Evolutionary conservation across 768 basidiomycete genomes (phyloP).

Genomic region (Suillus weaverae): DNA sequence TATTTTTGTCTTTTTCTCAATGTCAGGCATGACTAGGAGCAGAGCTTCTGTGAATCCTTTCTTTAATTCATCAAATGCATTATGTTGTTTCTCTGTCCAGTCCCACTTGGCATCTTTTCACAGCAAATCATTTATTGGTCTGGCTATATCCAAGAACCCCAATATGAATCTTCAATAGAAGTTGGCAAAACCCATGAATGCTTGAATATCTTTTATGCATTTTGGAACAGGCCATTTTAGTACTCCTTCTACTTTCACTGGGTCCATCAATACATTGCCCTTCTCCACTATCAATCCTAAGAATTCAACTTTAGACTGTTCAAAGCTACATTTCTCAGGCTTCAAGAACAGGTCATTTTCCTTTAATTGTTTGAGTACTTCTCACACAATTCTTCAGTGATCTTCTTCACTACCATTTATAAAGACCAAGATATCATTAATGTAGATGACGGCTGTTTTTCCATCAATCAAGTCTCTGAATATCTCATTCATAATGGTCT

Average conservation of each 20-base stretch:
- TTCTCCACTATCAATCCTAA: slow-evolving; percentile 31
- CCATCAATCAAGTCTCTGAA: slow-evolving; percentile 29
- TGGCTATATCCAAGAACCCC: slow-evolving; percentile 26
- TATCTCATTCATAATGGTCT: slow-evolving; percentile 33
- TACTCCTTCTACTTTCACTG: slow-evolving; percentile 31
- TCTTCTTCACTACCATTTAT: slow-evolving; percentile 1
- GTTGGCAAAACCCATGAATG: slow-evolving; percentile 31
- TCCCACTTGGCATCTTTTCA: slow-evolving; percentile 24
- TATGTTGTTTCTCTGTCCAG: slow-evolving; percentile 24
- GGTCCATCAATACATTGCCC: slow-evolving; percentile 32
- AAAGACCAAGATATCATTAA: slow-evolving; percentile 45
- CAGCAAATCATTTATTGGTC: slow-evolving; percentile 27
- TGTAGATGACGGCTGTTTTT: slow-evolving; percentile 41
- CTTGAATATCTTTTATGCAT: slow-evolving; percentile 18
- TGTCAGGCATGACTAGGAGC: slow-evolving; percentile 10
- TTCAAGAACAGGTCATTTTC: slow-evolving; percentile 37
- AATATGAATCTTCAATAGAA: slow-evolving; percentile 33
- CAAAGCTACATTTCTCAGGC: slow-evolving; percentile 39
- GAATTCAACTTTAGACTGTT: slow-evolving; percentile 26
- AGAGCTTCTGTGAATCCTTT: slow-evolving; percentile 28
- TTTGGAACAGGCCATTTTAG: slow-evolving; percentile 29
- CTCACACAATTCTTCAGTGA: slow-evolving; percentile 5
- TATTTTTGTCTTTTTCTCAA: not conserved
- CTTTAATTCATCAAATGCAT: slow-evolving; percentile 34
- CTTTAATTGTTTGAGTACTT: slow-evolving; percentile 28